These are phyloP conservation scores for Rhinocladiella similis DNA, from an alignment of 2,329 filamentous ascomycete species.

Conservation along the genomic window DNA sequence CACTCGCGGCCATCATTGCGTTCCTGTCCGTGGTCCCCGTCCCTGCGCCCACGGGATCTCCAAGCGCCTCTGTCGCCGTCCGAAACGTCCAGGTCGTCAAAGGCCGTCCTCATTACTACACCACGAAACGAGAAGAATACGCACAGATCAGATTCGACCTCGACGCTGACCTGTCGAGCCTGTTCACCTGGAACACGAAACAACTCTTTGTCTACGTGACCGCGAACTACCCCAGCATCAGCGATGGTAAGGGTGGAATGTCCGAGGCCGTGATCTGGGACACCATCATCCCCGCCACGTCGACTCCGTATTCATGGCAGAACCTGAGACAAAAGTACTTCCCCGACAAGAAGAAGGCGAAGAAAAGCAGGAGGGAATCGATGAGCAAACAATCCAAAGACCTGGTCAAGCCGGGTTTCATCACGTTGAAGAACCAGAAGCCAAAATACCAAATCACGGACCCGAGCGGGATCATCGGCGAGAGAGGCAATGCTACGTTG, in stretches of 20 bases:
- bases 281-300: conserved; percentile 75
- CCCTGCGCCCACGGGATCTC: conserved; percentile 57
- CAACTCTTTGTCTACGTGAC: conserved; percentile 96
- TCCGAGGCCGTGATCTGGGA: conserved; percentile 94
- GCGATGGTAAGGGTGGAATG: conserved; percentile 18
- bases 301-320: conserved; percentile 43
- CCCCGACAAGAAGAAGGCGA: conserved; percentile 32
- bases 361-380: conserved; percentile 29
- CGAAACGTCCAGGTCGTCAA: conserved; percentile 85
- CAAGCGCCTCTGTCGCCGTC: conserved; percentile 63
- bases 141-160: conserved; percentile 92
- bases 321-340: conserved; percentile 39
- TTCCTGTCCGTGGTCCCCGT: conserved; percentile 63
- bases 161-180: conserved; percentile 82
- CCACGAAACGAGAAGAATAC: conserved; percentile 89
- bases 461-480: conserved; percentile 74
- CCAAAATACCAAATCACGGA: conserved; percentile 98
- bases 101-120: conserved; percentile 95
- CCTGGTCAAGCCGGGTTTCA: conserved; percentile 55
- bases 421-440: conserved; percentile 79
- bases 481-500: conserved; percentile 71
- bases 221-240: conserved; percentile 61
- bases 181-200: conserved; percentile 99
- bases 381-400: conserved; percentile 23
- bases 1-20: conserved; percentile 76